These are phyloP conservation scores for Leccinellum luteum DNA, from an alignment of 768 basidiomycete genomes.

Conservation along the genomic window DNA sequence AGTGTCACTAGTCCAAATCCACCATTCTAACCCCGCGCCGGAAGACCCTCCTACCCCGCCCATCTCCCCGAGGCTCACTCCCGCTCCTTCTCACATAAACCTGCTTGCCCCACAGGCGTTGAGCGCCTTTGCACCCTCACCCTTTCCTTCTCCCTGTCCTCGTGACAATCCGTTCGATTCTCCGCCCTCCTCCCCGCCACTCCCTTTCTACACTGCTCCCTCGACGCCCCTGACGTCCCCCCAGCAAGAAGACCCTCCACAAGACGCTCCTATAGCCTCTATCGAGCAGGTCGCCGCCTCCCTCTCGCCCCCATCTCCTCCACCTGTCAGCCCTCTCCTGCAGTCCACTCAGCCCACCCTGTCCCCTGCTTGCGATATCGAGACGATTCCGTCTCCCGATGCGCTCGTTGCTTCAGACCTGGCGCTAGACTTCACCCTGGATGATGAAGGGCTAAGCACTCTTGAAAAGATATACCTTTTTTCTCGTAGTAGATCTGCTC, in stretches of 20 bases:
- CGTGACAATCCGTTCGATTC: slow-evolving; percentile 38
- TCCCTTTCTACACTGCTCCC: slow-evolving; percentile 48
- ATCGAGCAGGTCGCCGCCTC: slow-evolving; percentile 19
- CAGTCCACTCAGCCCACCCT: slow-evolving; percentile 19
- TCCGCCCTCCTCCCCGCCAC: slow-evolving; percentile 38
- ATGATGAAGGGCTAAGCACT: slow-evolving; percentile 78
- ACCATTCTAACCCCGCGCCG: slow-evolving; percentile 18
- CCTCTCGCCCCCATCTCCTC: slow-evolving; percentile 22
- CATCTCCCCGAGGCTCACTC: slow-evolving; percentile 11
- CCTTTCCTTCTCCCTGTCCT: slow-evolving; percentile 33
- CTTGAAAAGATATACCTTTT: slow-evolving; percentile 93
- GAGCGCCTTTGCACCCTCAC: slow-evolving; percentile 27
- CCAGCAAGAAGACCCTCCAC: slow-evolving; percentile 36
- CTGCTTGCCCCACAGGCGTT: slow-evolving; percentile 33
- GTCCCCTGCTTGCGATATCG: slow-evolving; percentile 25
- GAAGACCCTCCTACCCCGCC: slow-evolving; percentile 13
- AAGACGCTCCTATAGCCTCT: slow-evolving; percentile 18
- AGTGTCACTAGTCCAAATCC: slow-evolving; percentile 33
- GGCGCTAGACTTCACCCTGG: slow-evolving; percentile 45
- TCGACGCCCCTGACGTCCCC: slow-evolving; percentile 43
- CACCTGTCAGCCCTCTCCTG: slow-evolving; percentile 21
- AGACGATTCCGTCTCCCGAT: slow-evolving; percentile 27
- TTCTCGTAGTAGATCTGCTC: slow-evolving; percentile 68
- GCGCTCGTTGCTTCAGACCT: slow-evolving; percentile 29
- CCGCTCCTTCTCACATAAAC: slow-evolving; percentile 35